Evolutionary conservation across 1,139 yeast genomes (phyloP), one percentile per base, ranked within the genome.

Genomic region (Debaryomyces coudertii): DNA sequence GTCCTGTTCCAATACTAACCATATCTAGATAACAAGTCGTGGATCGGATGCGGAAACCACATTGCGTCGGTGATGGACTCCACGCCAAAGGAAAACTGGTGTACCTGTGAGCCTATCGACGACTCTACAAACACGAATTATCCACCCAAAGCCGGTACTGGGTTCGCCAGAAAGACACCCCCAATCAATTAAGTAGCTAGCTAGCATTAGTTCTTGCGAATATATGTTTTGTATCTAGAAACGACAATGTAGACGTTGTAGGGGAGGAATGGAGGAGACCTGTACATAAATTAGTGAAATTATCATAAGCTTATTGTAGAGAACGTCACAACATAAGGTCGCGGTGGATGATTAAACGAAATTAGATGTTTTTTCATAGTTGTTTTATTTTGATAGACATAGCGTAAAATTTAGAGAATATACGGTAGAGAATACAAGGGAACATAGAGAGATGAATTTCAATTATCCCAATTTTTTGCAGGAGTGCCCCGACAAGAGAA

Each of bases 11-110:
- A 9, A 16, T 44, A 40, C 47, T 44, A 44, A 44, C 47, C 8
- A 14, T 7, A 9, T 22, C 20, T 49, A 67, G 69, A 55, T 12
- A 58, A 60, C 30, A 52, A 61, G 18, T 53, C 79, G 22, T 76
- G 80, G 80, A 55, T 56, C 41, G 81, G 81, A 16, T 76, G 81
- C 58, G 81, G 80, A 2, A 46, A 55, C 34, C 81, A 76, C 50
- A 63, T 76, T 36, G 68, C 77, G 7, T 34, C 55, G 1, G 78
- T 77, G 15, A 71, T 76, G 78, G 52, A 55, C 16, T 48, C 53
- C 5, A 56, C 61, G 11, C 68, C 76, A 9, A 65, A 65, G 46
- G 66, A 60, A 4, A 51, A 67, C 35, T 74, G 79, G 70, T 68
- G 73, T 47, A 58, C 60, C 11, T 68, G 73, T 51, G 56, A 53